Evolutionary conservation across 345 rosid genomes (phyloP), one percentile per base, ranked within the genome.

Genomic region (Aquilaria sinensis): DNA sequence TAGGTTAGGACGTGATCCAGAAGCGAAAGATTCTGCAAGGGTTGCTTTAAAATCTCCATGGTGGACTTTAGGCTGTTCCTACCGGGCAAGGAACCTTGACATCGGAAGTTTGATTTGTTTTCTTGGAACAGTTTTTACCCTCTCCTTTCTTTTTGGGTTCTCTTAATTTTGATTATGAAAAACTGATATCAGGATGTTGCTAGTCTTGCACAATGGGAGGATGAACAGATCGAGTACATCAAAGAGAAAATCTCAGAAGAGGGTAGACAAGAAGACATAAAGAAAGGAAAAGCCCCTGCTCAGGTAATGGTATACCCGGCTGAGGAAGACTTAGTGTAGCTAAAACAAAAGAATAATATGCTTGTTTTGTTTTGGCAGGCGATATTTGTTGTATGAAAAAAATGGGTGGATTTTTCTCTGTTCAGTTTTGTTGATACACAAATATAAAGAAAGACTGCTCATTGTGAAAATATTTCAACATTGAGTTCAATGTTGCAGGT

Each of bases 21-120:
- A 92, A 72, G 96, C 95, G 59, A 89, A 92, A 78, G 96, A 89
- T 50, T 80, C 98, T 4, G 95, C 96, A 31, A 85, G 98, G 81
- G 88, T 81, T 51, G 88, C 92, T 66, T 65, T 92, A 58, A 89
- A 81, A 77, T 87, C 90, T 53, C 96, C 96, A 48, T 92, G 95
- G 96, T 92, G 95, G 96, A 92, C 92, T 8, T 71, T 89, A 72
- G 96, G 96, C 60, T 89, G 91, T 69, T 54, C 84, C 43, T 89
- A 89, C 48, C 72, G 83, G 84, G 96, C 69, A 85, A 43, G 74
- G 2, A 47, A 31, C 73, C 34, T 56, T 57, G 37, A 56, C 15
- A 30, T 33, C 33, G 31, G 15, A 5, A n/a, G 23, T 33, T 15
- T 11, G 47, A 10, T 56, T 45, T 52, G 14, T 31, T 59, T 57